Evolutionary conservation across 2,329 filamentous ascomycete genomes (phyloP), one percentile per base, ranked within the genome.

Genomic region (Ophiognomonia clavigignenti-juglandacearum): DNA sequence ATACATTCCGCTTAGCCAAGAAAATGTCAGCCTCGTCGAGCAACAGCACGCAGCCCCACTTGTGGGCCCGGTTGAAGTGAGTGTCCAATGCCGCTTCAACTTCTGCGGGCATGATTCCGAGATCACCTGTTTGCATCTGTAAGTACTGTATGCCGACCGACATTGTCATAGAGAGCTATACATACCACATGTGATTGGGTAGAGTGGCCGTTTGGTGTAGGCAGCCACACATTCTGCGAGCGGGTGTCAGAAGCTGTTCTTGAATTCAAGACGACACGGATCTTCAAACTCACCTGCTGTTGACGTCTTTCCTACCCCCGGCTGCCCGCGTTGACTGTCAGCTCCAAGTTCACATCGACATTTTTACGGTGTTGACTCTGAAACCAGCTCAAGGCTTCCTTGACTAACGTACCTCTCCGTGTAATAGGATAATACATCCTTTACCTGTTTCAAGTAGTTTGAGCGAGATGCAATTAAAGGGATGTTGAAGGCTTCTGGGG

Each of bases 71-170:
- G 1, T 47, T 45, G 35, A 60, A 57, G 31, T 52, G 52, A 4
- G 41, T 45, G 20, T 61, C 50, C n/a, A 68, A 53, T 0, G 52
- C 54, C 11, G 43, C 29, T 47, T 66, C 61, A 1, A 65, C 57
- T 7, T 59, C 55, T 10, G 52, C 43, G 0, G 60, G 50, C 6
- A 56, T 64, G 19, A 66, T 65, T 0, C 63, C 62, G 14, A 66
- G 43, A 43, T 64, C 63, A 44, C 53, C 54, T 39, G 45, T 4
- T 13, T 10, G 13, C n/a, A 10, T 4, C n/a, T 4, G n/a, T 5
- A 10, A 6, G 29, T 31, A 6, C 5, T 31, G n/a, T 10, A 11
- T n/a, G 29, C 26, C 26, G 8, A 8, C 29, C 24, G 14, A 8
- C 8, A 42, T 20, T 7, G 16, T 18, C 19, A 9, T 22, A 10